Percentiles rank a stretch among this genome's conserved stretches.
Conservation (phyloP, 331 rosid species). For the Pyracantha coccinea region DNA sequence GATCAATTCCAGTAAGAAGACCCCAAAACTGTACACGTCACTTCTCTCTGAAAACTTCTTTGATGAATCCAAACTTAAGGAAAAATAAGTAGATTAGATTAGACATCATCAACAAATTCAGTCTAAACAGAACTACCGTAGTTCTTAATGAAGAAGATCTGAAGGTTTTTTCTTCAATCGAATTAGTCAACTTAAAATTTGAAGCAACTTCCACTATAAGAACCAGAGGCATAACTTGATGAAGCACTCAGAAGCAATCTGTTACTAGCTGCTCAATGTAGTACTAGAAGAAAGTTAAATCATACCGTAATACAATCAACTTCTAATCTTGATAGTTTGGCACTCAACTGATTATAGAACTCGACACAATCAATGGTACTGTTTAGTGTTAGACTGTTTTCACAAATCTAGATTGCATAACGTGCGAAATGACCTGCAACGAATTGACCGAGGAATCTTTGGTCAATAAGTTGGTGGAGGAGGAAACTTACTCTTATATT, state of each 20-base stretch:
- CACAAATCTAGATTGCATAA: not conserved
- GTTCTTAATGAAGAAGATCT: not conserved
- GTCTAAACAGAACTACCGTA: not conserved
- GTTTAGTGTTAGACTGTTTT: not conserved
- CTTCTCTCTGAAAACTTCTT: conserved; percentile 38
- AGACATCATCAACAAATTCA: not conserved
- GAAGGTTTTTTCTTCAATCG: not conserved
- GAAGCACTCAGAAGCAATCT: not conserved
- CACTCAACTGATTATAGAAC: not conserved
- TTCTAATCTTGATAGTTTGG: not conserved
- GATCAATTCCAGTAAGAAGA: conserved; percentile 59
- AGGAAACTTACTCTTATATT: not conserved
- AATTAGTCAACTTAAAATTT: not conserved
- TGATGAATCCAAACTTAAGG: conserved; percentile 40
- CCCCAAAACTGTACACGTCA: conserved; percentile 70
- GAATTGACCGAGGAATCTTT: not conserved
- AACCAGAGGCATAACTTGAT: not conserved
- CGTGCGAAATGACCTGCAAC: not conserved
- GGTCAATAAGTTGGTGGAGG: not conserved
- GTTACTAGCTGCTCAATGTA: not conserved
- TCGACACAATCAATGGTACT: not conserved
- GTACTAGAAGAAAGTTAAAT: not conserved
- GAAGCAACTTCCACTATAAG: not conserved
- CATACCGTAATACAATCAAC: not conserved
- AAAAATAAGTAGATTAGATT: not conserved